Conservation (phyloP, 768 basidiomycete species). For the Leucocoprinus leucothites region DNA sequence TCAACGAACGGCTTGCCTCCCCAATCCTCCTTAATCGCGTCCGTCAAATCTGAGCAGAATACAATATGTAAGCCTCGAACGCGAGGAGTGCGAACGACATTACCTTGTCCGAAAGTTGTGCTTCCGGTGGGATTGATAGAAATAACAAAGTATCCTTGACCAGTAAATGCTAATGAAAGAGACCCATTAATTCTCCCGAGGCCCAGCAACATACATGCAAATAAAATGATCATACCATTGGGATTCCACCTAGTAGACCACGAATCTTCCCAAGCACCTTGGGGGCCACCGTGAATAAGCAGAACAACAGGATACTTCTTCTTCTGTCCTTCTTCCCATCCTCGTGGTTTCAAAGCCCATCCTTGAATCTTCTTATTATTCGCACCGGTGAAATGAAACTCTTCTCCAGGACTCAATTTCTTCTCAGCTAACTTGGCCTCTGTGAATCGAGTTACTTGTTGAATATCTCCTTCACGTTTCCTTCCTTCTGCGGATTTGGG, state of each 20-base stretch:
- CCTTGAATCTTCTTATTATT: constrained; percentile 75
- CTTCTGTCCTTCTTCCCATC: constrained; percentile 60
- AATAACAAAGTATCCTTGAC: constrained; percentile 86
- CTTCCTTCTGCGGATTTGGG: neutral
- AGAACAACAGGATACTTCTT: constrained; percentile 80
- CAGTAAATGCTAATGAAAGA: constrained; percentile 54
- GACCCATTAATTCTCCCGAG: neutral
- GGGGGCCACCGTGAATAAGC: constrained; percentile 82
- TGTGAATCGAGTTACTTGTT: constrained; percentile 69
- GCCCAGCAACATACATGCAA: neutral
- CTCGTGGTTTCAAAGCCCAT: constrained; percentile 78
- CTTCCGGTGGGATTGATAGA: constrained; percentile 93
- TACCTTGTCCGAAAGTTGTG: constrained; percentile 89
- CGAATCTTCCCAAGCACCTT: constrained; percentile 84
- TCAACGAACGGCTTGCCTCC: constrained; percentile 85
- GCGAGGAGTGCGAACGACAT: constrained; percentile 2
- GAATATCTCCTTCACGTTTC: constrained; percentile 17
- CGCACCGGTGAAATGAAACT: constrained; percentile 90
- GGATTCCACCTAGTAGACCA: constrained; percentile 96
- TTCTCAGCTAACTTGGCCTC: constrained; percentile 53
- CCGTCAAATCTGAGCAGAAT: constrained; percentile 59
- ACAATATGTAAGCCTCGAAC: neutral
- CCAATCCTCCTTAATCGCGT: constrained; percentile 79
- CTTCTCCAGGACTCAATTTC: constrained; percentile 60
- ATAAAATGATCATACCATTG: constrained; percentile 45